Evolutionary conservation across 345 rosid genomes (phyloP).

Genomic region (Citrus reticulata): DNA sequence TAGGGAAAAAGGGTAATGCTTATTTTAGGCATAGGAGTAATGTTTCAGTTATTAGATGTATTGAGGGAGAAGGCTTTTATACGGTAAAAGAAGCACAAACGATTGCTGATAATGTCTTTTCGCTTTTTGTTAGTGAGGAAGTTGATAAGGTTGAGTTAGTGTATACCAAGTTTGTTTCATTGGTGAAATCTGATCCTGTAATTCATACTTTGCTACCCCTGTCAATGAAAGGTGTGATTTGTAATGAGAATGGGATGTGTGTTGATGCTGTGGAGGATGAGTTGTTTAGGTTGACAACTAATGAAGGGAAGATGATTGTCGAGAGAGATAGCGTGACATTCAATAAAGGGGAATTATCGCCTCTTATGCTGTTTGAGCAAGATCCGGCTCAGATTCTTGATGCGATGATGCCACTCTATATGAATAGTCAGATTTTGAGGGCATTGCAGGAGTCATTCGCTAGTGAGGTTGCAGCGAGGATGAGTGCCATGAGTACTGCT

Average conservation of each 20-base stretch:
- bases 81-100: conserved; percentile 77
- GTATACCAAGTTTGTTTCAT: conserved; percentile 74
- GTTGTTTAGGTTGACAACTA: conserved; percentile 64
- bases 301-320: conserved; percentile 65
- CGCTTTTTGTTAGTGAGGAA: conserved; percentile 65
- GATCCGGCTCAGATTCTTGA: conserved; percentile 91
- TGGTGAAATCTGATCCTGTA: conserved; percentile 73
- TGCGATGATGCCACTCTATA: conserved; percentile 87
- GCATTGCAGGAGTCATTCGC: conserved; percentile 84
- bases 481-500: conserved; percentile 84
- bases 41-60: conserved; percentile 41
- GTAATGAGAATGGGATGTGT: conserved; percentile 58
- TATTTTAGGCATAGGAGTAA: conserved; percentile 57
- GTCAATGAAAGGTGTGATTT: conserved; percentile 50
- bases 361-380: conserved; percentile 84
- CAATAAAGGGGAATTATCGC: conserved; percentile 32
- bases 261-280: conserved; percentile 38
- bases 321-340: conserved; percentile 45
- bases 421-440: conserved; percentile 83
- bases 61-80: conserved; percentile 62
- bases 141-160: conserved; percentile 90
- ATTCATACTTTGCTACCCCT: conserved; percentile 66
- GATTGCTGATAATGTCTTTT: conserved; percentile 79
- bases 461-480: conserved; percentile 82
- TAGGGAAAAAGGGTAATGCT: conserved; percentile 80